Conservation (phyloP, 2,329 filamentous ascomycete genomes). For the Penicillium sp. region DNA sequence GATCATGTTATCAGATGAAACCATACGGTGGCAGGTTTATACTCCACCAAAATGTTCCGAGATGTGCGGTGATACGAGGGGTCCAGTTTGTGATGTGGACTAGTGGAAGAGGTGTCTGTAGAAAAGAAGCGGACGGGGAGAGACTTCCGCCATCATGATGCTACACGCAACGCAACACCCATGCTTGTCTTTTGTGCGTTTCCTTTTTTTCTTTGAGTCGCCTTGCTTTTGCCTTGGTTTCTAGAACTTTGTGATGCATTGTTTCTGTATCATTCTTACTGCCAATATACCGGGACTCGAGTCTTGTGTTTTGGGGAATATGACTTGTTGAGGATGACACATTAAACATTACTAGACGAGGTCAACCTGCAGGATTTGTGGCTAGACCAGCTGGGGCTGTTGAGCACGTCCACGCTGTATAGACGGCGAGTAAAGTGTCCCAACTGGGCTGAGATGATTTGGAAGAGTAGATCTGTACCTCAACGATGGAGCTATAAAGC, state of each 20-base stretch:
- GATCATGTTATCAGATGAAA: not conserved
- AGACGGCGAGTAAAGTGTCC: not conserved
- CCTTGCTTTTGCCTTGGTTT: not conserved
- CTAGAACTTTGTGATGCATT: conserved; percentile 4
- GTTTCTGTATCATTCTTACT: conserved; percentile 6
- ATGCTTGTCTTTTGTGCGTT: conserved; percentile 17
- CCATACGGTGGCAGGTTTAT: not conserved
- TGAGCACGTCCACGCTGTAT: too few species aligned
- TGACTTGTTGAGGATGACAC: not conserved
- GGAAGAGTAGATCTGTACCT: not conserved
- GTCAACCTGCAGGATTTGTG: not conserved
- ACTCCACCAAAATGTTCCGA: not conserved
- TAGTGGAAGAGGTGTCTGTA: conserved; percentile 14
- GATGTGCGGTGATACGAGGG: not conserved
- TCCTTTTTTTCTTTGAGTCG: conserved; percentile 6
- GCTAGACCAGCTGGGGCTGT: not conserved
- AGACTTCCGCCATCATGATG: conserved; percentile 24
- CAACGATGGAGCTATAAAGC: too few species aligned
- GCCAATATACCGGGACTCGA: conserved; percentile 13
- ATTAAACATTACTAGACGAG: not conserved
- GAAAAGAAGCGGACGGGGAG: conserved; percentile 26
- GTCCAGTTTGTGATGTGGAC: conserved; percentile 4
- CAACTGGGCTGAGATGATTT: not conserved
- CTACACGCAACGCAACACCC: conserved; percentile 29
- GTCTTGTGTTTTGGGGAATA: not conserved